These are phyloP conservation scores for Xylariaceae sp. DNA, from an alignment of 2,329 filamentous ascomycete genomes.

Conservation along the genomic window DNA sequence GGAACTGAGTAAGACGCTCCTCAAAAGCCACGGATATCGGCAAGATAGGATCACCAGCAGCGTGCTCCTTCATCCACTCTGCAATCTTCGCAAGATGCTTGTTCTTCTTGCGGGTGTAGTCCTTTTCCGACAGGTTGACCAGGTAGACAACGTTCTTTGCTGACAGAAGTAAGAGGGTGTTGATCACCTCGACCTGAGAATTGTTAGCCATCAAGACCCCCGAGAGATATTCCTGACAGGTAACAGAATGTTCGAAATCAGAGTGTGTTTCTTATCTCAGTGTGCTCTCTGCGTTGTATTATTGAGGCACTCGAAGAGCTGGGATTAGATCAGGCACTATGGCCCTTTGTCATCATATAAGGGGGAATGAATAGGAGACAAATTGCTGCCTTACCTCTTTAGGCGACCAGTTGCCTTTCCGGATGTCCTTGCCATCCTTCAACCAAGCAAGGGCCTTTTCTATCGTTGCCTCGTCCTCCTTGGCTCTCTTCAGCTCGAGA, in stretches of 20 bases:
- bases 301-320: slow-evolving; percentile 96
- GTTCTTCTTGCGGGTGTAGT: slow-evolving; percentile 99
- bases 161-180: slow-evolving; percentile 87
- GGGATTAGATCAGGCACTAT: slow-evolving; percentile 91
- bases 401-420: slow-evolving; percentile 79
- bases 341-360: slow-evolving; percentile 96
- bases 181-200: slow-evolving; percentile 86
- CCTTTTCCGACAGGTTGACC: slow-evolving; percentile 93
- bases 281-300: slow-evolving; percentile 65
- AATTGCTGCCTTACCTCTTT: slow-evolving; percentile 73
- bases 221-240: not conserved
- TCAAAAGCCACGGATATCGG: slow-evolving; percentile 90
- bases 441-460: slow-evolving; percentile 81
- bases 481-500: slow-evolving; percentile 95
- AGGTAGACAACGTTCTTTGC: slow-evolving; percentile 97
- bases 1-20: slow-evolving; percentile 78
- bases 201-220: slow-evolving; percentile 4
- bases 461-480: slow-evolving; percentile 87
- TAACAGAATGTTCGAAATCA: slow-evolving; percentile 39
- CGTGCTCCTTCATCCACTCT: slow-evolving; percentile 91
- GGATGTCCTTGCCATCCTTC: slow-evolving; percentile 84
- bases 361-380: slow-evolving; percentile 15
- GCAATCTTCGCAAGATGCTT: slow-evolving; percentile 92
- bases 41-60: slow-evolving; percentile 80
- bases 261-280: slow-evolving; percentile 78